Evolutionary conservation across 2,329 filamentous ascomycete genomes (phyloP), one percentile per base, ranked within the genome.

Genomic region (Aspergillus oerlinghausenensis): DNA sequence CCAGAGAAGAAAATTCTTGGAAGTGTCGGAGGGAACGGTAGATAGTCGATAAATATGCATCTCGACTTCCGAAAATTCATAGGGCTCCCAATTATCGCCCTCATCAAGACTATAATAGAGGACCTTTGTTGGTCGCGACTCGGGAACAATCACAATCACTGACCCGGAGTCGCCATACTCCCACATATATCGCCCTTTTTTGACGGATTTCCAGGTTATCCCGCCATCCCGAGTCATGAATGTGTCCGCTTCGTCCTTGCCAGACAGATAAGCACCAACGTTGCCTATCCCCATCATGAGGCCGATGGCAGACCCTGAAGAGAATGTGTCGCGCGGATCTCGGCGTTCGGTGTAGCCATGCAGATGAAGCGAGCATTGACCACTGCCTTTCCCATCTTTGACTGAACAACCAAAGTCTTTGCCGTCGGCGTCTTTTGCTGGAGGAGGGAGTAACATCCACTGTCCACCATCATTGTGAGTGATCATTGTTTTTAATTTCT

Each of bases 121-220:
- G 1, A 80, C 75, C 61, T 88, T 88, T 4, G 88, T 91, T 52
- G 84, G 80, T 52, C 82, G 82, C 14, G 82, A 80, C 56, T 91
- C 85, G 67, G 88, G 84, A 23, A 93, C 92, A 50, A 99, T 87
- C 45, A 96, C 90, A 60, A 97, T 85, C 65, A 97, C 88, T 5
- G 91, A 94, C 28, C 94, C 94, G 72, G 96, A 91, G 66, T 99
- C 95, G 57, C 94, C 95, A 70, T 91, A 96, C 68, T 96, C 90
- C 91, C 92, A 99, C 67, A 89, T 88, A 80, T 92, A 96, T 38
- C 82, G 84, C 5, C 94, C 95, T 74, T 95, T 92, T 76, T 89
- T 93, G 59, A 93, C 86, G 57, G 87, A 84, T 62, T 82, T 86
- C 94, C 94, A 99, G 42, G 79, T 89, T 52, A 97, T 82, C 55